phyloP scores from a whole-genome alignment of 2,329 filamentous ascomycete genomes.

The Calonectria hongkongensis region DNA sequence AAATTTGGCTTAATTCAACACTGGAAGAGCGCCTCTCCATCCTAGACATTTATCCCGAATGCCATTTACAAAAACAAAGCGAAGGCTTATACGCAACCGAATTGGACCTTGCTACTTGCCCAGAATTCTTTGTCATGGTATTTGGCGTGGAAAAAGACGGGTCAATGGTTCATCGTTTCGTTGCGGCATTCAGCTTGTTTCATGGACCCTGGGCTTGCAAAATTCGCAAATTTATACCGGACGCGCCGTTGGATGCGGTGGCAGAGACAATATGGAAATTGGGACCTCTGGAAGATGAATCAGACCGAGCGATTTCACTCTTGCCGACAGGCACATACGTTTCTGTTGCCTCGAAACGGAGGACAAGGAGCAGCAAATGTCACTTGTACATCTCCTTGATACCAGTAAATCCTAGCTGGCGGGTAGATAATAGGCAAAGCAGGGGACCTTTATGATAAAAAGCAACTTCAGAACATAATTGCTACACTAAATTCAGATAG shows the following conservation, averaged over 20 bases:
- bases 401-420: conserved; percentile 17
- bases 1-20: conserved; percentile 28
- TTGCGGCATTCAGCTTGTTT: conserved; percentile 30
- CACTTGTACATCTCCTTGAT: conserved; percentile 30
- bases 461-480: not conserved
- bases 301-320: conserved; percentile 25
- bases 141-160: conserved; percentile 28
- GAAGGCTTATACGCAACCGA: conserved; percentile 29
- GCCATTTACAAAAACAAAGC: not conserved
- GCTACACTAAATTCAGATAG: too few relatives aligned
- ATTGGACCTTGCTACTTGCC: conserved; percentile 15
- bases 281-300: conserved; percentile 16
- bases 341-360: conserved; percentile 29
- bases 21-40: conserved; percentile 29
- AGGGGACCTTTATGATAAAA: not conserved
- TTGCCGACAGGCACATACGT: conserved; percentile 34
- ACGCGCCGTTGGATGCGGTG: conserved; percentile 9
- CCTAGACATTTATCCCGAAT: conserved; percentile 28
- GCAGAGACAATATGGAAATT: conserved; percentile 26
- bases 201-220: conserved; percentile 34
- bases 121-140: conserved; percentile 33
- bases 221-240: conserved; percentile 25
- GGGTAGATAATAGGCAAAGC: conserved; percentile 3
- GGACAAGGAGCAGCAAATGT: conserved; percentile 26
- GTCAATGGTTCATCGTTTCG: conserved; percentile 4